Base-by-base conservation (phyloP, 306 rosid genomes). In the Phaseolus lunatus region DNA sequence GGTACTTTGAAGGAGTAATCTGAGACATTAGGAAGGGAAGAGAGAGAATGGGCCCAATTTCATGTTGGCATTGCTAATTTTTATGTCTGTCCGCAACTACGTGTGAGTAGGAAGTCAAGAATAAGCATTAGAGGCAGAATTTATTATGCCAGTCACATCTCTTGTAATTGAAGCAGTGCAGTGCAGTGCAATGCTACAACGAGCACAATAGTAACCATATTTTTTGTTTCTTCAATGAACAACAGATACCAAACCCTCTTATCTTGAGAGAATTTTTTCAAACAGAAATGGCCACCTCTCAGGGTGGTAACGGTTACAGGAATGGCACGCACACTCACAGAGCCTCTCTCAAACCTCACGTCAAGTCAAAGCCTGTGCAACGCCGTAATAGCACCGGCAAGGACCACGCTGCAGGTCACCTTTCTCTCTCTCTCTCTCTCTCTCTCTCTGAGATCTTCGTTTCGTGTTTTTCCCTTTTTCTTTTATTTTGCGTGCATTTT, bases 311-410 rank as follows among this genome's bases (percentile, higher is more conserved):
- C 74, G 83, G 67, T 84, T 62, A 78, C 84, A 82, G 90, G 82
- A 89, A 87, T 11, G 73, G 87, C 7, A 43, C 41, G 47, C 86
- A 89, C 52, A 81, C 78, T 77, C 86, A 88, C 71, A 90, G 92
- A 76, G 85, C 73, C 80, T 89, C 97, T 52, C 81, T 82, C 13
- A 91, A 79, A 76, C 84, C 85, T 84, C 65, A 84, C 20, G 80
- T 81, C 56, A 96, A 96, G 83, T 86, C 97, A 8, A 96, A 91
- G 83, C 80, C 90, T 78, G 72, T 81, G 67, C 90, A 87, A 61
- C 96, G 98, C 75, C 98, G 99, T 33, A 96, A 77, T 68, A 86
- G 89, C 85, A 84, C 96, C 29, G 91, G 88, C 68, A 95, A 90
- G 84, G 92, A 89, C 77, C 90, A 87, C 76, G 56, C 85, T 31